Percentiles rank a stretch among this genome's conserved stretches.
Conservation (phyloP, 352 stramenopile species). For the Phytopythium aichiense region DNA sequence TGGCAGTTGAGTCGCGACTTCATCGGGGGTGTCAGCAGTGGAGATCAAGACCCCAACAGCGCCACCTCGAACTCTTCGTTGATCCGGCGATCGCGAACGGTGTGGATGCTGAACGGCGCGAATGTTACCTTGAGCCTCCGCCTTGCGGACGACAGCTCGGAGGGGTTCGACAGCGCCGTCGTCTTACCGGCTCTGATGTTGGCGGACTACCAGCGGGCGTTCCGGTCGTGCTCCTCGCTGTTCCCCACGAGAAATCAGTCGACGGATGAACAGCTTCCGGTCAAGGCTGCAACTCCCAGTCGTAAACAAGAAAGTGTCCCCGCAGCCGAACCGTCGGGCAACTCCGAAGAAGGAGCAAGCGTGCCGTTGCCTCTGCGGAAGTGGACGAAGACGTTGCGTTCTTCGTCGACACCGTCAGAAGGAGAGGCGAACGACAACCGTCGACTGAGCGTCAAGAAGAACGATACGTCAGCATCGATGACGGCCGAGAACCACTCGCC, state of each 20-base stretch:
- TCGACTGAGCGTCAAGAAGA: background rate
- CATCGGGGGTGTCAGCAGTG: background rate
- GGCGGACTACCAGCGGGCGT: background rate
- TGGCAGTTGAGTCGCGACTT: background rate
- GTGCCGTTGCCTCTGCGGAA: background rate
- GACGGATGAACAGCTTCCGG: background rate
- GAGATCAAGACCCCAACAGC: background rate
- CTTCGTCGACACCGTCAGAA: background rate
- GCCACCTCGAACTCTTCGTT: background rate
- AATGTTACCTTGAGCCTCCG: background rate
- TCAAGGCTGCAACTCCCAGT: background rate
- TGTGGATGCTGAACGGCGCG: background rate
- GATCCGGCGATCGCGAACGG: background rate
- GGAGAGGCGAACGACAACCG: background rate
- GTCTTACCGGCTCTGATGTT: background rate
- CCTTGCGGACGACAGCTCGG: background rate
- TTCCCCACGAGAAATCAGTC: background rate
- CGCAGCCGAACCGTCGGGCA: background rate
- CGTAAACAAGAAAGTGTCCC: background rate
- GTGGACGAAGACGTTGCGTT: background rate
- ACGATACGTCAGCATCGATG: background rate
- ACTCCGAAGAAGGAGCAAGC: background rate
- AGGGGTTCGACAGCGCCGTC: background rate
- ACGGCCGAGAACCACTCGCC: background rate
- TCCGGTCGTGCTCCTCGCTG: background rate